Evolutionary conservation across 2,329 filamentous ascomycete genomes (phyloP).

Genomic region (Capronia americana): DNA sequence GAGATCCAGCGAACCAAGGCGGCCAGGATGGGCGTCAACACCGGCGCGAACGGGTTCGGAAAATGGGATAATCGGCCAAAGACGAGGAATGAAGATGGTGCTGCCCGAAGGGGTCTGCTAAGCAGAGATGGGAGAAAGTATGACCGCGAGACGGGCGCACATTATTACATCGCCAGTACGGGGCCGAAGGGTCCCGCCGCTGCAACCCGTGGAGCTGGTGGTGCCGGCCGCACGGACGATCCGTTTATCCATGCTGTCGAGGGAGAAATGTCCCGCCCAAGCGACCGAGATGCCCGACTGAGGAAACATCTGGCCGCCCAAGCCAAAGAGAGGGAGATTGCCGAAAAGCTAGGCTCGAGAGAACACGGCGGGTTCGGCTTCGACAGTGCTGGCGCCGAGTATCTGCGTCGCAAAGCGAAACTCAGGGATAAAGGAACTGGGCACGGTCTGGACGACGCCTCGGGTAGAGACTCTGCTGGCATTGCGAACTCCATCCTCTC

Average conservation of each 20-base stretch:
- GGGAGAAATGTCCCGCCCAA: constrained; percentile 45
- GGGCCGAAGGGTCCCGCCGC: constrained; percentile 15
- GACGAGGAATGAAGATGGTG: constrained; percentile 27
- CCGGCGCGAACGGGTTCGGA: constrained; percentile 62
- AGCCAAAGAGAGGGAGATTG: constrained; percentile 54
- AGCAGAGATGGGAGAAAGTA: constrained; percentile 42
- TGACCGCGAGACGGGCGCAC: constrained; percentile 50
- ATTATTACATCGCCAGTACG: constrained; percentile 51
- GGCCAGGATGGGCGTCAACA: constrained; percentile 79
- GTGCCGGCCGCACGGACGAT: constrained; percentile 40
- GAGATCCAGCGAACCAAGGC: constrained; percentile 74
- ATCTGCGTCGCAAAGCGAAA: constrained; percentile 46
- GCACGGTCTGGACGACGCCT: background rate
- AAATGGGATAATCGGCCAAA: background rate
- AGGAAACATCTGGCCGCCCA: constrained; percentile 52
- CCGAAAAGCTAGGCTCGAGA: constrained; percentile 47
- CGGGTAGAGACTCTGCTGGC: background rate
- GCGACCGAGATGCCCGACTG: constrained; percentile 51
- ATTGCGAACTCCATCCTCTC: constrained; percentile 21
- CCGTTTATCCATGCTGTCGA: constrained; percentile 47
- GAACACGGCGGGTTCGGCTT: constrained; percentile 38
- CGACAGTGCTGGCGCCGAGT: constrained; percentile 51
- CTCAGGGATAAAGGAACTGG: background rate
- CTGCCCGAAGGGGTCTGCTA: constrained; percentile 29
- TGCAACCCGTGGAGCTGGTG: background rate